phyloP scores from a whole-genome alignment of 1,139 yeast species.

The Hemisphaericaspora xylanilytica region DNA sequence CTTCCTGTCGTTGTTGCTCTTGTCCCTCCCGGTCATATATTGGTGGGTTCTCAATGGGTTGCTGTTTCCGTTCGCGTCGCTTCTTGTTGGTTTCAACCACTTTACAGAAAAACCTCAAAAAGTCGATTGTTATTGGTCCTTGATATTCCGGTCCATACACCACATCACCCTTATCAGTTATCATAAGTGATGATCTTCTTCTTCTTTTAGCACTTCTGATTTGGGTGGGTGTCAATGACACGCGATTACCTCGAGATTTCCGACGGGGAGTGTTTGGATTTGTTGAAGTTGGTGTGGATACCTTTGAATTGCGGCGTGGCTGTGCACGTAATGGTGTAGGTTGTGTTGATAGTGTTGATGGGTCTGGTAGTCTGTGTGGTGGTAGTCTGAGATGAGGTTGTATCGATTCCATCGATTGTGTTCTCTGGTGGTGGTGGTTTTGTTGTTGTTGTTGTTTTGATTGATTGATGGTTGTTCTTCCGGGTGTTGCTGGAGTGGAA shows the following conservation, averaged over 20 bases:
- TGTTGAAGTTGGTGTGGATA: too few relatives aligned
- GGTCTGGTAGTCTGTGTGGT: conserved; percentile 7
- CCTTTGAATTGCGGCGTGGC: too few relatives aligned
- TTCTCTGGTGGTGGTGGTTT: neutral
- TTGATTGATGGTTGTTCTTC: neutral
- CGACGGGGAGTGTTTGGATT: too few relatives aligned
- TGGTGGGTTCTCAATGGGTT: too few relatives aligned
- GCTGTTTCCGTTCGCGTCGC: conserved; percentile 7
- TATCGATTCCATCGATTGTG: neutral
- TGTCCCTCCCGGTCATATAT: too few relatives aligned
- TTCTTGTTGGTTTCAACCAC: conserved; percentile 21
- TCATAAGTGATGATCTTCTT: conserved; percentile 33
- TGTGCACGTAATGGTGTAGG: conserved; percentile 1
- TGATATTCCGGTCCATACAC: conserved; percentile 31
- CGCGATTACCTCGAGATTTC: conserved; percentile 2
- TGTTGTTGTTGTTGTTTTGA: neutral
- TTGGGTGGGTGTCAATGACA: conserved; percentile 13
- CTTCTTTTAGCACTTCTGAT: conserved; percentile 16
- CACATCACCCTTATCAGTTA: conserved; percentile 23
- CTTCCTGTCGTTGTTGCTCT: conserved; percentile 15
- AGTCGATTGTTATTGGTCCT: conserved; percentile 43
- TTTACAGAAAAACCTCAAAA: conserved; percentile 34
- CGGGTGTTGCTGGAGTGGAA: conserved; percentile 1
- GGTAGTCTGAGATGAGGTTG: conserved; percentile 8
- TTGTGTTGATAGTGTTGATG: neutral